Evolutionary conservation across 2,329 filamentous ascomycete genomes (phyloP).

Genomic region (Curvularia lunata): DNA sequence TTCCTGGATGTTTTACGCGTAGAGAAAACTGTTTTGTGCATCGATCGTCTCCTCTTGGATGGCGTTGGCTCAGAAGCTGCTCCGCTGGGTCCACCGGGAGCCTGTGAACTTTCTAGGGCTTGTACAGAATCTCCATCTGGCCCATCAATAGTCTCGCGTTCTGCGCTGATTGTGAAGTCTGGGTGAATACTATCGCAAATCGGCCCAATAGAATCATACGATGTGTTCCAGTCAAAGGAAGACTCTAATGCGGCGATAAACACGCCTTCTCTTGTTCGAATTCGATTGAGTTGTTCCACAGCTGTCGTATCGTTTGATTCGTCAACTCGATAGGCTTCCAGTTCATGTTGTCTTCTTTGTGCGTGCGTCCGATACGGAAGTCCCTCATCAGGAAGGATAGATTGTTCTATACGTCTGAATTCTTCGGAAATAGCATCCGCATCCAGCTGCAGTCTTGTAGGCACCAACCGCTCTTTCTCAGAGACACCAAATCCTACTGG

Average conservation of each 20-base stretch:
- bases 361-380: neutral
- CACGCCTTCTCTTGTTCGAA: slow-evolving; percentile 7
- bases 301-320: neutral
- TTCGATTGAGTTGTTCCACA: neutral
- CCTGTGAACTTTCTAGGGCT: neutral
- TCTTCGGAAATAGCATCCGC: neutral
- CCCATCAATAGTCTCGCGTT: neutral
- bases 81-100: neutral
- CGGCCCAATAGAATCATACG: slow-evolving; percentile 13
- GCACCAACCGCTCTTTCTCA: neutral
- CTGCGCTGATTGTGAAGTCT: slow-evolving; percentile 2
- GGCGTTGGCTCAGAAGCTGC: neutral
- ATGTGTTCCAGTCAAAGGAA: slow-evolving; percentile 18
- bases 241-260: slow-evolving; percentile 15
- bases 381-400: neutral
- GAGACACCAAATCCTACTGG: neutral
- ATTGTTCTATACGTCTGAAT: neutral
- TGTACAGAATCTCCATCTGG: neutral
- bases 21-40: neutral
- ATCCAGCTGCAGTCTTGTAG: neutral
- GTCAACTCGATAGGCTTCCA: too few species aligned
- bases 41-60: too few species aligned
- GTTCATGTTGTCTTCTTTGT: neutral
- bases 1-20: neutral
- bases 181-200: slow-evolving; percentile 2